These are phyloP conservation scores for Yamadazyma triangularis DNA, from an alignment of 1,139 yeast species.

Conservation along the genomic window DNA sequence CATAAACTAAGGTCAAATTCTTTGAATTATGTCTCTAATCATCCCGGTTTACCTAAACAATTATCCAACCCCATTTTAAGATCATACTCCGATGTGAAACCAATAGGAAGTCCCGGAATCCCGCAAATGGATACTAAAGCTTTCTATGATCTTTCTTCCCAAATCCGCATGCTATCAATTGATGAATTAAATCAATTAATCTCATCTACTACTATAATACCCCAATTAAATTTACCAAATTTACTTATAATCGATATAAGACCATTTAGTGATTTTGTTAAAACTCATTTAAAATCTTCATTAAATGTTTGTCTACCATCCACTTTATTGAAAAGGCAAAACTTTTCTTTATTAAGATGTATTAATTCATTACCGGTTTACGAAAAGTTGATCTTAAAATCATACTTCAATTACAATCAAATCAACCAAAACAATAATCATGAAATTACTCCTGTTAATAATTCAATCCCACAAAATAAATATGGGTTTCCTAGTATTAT, in stretches of 20 bases:
- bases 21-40: conserved; percentile 12
- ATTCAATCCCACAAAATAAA: conserved; percentile 20
- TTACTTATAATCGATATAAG: conserved; percentile 61
- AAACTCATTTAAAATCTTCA: conserved; percentile 49
- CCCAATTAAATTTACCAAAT: conserved; percentile 13
- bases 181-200: conserved; percentile 4
- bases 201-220: conserved; percentile 4
- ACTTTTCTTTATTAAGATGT: conserved; percentile 54
- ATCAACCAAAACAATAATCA: conserved; percentile 4
- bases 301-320: conserved; percentile 74
- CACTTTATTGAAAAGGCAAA: conserved; percentile 65
- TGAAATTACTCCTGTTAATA: conserved; percentile 5
- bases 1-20: conserved; percentile 7
- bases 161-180: not conserved
- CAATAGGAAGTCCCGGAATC: not conserved
- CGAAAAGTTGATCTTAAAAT: conserved; percentile 30
- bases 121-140: not conserved
- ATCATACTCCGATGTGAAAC: conserved; percentile 3
- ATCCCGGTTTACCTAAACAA: conserved; percentile 8
- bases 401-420: conserved; percentile 10
- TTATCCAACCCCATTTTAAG: conserved; percentile 11
- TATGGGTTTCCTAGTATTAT: conserved; percentile 24
- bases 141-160: not conserved
- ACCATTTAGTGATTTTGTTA: conserved; percentile 60
- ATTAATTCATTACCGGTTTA: conserved; percentile 51